Evolutionary conservation across 148 eudicot species (phyloP).

Genomic region (Simmondsia chinensis): DNA sequence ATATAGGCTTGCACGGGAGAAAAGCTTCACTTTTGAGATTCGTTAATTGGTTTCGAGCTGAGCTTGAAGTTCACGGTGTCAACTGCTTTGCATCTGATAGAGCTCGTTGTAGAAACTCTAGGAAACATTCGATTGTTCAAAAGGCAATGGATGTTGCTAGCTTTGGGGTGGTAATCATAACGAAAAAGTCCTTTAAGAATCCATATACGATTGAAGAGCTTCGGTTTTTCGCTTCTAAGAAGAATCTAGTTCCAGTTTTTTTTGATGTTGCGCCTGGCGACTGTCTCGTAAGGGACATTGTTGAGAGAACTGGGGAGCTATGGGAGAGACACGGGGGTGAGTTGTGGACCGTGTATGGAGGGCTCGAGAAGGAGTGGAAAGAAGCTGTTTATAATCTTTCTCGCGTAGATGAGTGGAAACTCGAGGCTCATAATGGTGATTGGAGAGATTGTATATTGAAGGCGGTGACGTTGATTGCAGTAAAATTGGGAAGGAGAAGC

Average conservation of each 20-base stretch:
- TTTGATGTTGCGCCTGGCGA: slow-evolving; percentile 85
- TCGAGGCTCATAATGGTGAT: slow-evolving; percentile 74
- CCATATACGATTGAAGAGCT: slow-evolving; percentile 92
- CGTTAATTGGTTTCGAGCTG: slow-evolving; percentile 89
- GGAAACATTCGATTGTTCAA: slow-evolving; percentile 49
- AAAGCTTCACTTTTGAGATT: slow-evolving; percentile 72
- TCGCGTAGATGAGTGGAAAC: slow-evolving; percentile 91
- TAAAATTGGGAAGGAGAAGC: slow-evolving; percentile 94
- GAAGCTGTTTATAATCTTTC: slow-evolving; percentile 73
- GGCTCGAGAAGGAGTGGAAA: slow-evolving; percentile 93
- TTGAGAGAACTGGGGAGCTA: slow-evolving; percentile 70
- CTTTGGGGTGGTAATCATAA: slow-evolving; percentile 64
- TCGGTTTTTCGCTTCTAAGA: slow-evolving; percentile 72
- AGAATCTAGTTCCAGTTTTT: slow-evolving; percentile 84
- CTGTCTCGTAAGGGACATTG: slow-evolving; percentile 80
- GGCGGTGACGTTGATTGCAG: slow-evolving; percentile 67
- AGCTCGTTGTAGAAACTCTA: slow-evolving; percentile 53
- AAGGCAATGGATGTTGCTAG: slow-evolving; percentile 64
- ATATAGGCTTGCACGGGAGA: slow-evolving; percentile 77
- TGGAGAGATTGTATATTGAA: slow-evolving; percentile 90
- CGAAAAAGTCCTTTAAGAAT: slow-evolving; percentile 67
- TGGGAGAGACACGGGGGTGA: slow-evolving; percentile 87
- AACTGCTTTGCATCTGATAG: slow-evolving; percentile 91
- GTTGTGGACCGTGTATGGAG: slow-evolving; percentile 76
- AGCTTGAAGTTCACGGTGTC: slow-evolving; percentile 85